These are phyloP conservation scores for Colletotrichum sp. DNA, from an alignment of 2,329 filamentous ascomycete genomes.

Conservation along the genomic window DNA sequence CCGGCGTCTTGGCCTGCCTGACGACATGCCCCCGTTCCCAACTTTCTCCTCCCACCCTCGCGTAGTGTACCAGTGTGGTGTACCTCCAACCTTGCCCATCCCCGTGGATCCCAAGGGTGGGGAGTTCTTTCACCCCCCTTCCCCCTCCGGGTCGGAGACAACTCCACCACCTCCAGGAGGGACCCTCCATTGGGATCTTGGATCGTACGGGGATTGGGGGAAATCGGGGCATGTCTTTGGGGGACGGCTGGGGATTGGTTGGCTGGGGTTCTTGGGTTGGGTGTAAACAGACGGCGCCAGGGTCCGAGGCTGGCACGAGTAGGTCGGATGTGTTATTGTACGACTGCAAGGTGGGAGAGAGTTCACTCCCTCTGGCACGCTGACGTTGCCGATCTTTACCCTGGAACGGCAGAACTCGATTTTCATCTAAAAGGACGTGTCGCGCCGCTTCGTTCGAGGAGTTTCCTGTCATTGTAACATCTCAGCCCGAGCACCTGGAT, in stretches of 20 bases:
- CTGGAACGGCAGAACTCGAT: neutral
- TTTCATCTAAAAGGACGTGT: conserved; percentile 20
- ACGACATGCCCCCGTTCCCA: conserved; percentile 9
- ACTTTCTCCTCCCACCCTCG: neutral
- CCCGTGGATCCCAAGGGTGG: conserved; percentile 5
- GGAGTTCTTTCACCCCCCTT: neutral
- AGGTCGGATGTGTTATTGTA: conserved; percentile 2
- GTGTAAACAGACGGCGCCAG: conserved; percentile 15
- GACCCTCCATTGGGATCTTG: conserved; percentile 16
- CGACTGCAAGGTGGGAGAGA: neutral
- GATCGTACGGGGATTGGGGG: conserved; percentile 21
- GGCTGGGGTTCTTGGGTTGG: conserved; percentile 11
- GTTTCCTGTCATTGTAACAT: neutral
- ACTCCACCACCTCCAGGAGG: conserved; percentile 1
- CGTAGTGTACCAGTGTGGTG: neutral
- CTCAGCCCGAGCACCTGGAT: neutral
- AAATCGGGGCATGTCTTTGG: conserved; percentile 10
- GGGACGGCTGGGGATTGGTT: conserved; percentile 18
- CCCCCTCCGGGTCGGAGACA: neutral
- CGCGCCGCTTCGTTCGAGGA: neutral
- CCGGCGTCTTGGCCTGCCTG: conserved; percentile 8
- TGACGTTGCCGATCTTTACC: conserved; percentile 19
- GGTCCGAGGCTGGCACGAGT: conserved; percentile 15
- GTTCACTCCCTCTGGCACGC: neutral
- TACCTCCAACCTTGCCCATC: neutral